Base-by-base conservation (phyloP, 345 rosid species). In the Eucalyptus sp. region DNA sequence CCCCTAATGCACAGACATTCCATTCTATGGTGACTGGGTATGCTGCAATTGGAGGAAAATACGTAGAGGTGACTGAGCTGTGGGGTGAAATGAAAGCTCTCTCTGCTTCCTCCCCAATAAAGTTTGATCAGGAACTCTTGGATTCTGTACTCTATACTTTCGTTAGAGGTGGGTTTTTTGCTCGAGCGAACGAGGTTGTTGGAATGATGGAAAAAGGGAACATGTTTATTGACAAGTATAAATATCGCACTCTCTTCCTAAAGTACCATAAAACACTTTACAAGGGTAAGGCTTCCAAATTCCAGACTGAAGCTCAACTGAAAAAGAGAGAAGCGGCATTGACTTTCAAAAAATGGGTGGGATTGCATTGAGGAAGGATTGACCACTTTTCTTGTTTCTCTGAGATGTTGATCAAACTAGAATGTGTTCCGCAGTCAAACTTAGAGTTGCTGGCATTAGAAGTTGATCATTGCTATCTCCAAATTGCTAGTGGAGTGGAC, bases 81-180 rank as follows among this genome's bases (percentile, higher is more conserved):
- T 98, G 99, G 99, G 98, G 99, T 80, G 98, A 97, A 92, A 96
- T 98, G 99, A 98, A 96, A 90, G 92, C 96, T 33, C 90, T 95
- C 90, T 95, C 96, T 90, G 91, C 93, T 87, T 86, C 98, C 58
- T 92, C 96, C 87, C 88, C 92, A 22, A 93, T 98, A 94, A 95
- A 90, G 89, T 97, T 98, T 92, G 99, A 98, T 90, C 97, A 98
- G 90, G 99, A 98, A 90, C 93, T 98, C 90, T 94, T 98, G 81
- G 99, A 97, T 92, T 93, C 98, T 41, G 96, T 96, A 48, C 97
- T 97, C n/a, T 95, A 96, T 86, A 93, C 97, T 33, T 98, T 98
- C 49, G 99, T 96, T 48, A 94, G 98, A 90, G 99, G 99, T 43
- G 98, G 99, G 44, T 97, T 95, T 90, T 96, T 98, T 52, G 88